These are phyloP conservation scores for Elsinoe perseae DNA, from an alignment of 2,329 filamentous ascomycete species.

Conservation along the genomic window DNA sequence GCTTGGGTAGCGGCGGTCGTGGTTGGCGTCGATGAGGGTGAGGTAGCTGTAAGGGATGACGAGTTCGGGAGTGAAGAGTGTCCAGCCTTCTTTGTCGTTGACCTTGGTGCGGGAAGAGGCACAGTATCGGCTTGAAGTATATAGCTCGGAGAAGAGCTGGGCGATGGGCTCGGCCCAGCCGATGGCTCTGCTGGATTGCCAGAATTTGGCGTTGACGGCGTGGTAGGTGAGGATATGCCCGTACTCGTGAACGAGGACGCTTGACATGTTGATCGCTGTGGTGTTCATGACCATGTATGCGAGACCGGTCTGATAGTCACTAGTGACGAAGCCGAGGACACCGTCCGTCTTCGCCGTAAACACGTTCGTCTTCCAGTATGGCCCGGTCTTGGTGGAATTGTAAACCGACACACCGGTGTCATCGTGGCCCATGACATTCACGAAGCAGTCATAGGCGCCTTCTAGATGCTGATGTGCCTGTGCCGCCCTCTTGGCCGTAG, in stretches of 20 bases:
- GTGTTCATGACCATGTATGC: slow-evolving; percentile 40
- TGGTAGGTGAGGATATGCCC: slow-evolving; percentile 39
- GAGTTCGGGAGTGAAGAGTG: slow-evolving; percentile 38
- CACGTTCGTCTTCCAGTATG: slow-evolving; percentile 42
- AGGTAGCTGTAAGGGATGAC: slow-evolving; percentile 42
- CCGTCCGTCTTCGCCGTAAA: slow-evolving; percentile 35
- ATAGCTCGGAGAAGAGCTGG: slow-evolving; percentile 45
- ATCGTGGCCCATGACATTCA: slow-evolving; percentile 22
- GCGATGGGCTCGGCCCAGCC: slow-evolving; percentile 48
- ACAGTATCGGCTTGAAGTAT: slow-evolving; percentile 37
- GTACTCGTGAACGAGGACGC: slow-evolving; percentile 45
- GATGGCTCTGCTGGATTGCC: slow-evolving; percentile 40
- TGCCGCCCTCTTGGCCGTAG: background rate
- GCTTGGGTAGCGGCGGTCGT: slow-evolving; percentile 18
- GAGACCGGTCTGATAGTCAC: slow-evolving; percentile 29
- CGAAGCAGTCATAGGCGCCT: slow-evolving; percentile 33
- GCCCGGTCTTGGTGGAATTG: slow-evolving; percentile 31
- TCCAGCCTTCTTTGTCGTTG: slow-evolving; percentile 28
- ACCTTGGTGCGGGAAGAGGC: slow-evolving; percentile 31
- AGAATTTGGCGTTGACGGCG: slow-evolving; percentile 33
- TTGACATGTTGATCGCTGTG: slow-evolving; percentile 33
- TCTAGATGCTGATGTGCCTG: slow-evolving; percentile 34
- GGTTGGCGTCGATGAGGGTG: slow-evolving; percentile 38
- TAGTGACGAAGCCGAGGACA: slow-evolving; percentile 1
- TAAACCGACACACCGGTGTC: slow-evolving; percentile 23